Evolutionary conservation across 2,329 filamentous ascomycete genomes (phyloP), one percentile per base, ranked within the genome.

Genomic region (Aspergillus hiratsukae): DNA sequence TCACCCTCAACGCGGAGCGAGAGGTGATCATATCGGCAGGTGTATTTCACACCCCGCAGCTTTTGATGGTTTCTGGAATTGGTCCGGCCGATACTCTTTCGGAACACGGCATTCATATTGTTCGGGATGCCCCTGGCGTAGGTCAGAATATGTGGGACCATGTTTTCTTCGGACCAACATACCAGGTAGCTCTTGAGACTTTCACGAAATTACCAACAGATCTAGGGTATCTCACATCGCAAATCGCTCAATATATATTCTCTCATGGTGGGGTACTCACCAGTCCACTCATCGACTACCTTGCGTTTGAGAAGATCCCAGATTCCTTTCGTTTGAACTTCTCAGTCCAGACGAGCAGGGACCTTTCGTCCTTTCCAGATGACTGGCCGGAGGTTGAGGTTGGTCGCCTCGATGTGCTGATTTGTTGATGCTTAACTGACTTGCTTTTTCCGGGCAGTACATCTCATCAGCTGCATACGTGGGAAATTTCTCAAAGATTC

Each of bases 21-120:
- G 83, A 85, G 61, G 72, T 77, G 2, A 76, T 78, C 43, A 55
- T 85, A 2, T 75, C 80, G 0, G 80, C 77, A 1, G 83, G 83
- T 6, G 72, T 76, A 2, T 81, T 80, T 64, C 81, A 83, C 62
- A 78, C 80, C 0, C 82, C 82, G 0, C 80, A 84, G 58, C 67
- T 83, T 6, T 72, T 83, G 6, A 80, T 81, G 71, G 73, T 81
- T 3, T 81, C 78, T 45, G 81, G 81, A 1, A 67, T 78, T 55
- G 81, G 81, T 0, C 79, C 79, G 1, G 53, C 53, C 0, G 55
- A 58, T 17, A 57, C 55, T 4, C 62, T 72, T 4, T 37, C 58
- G 19, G 56, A 66, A 14, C 60, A 67, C 31, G 58, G 53, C 2
- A 72, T 73, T 48, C 53, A 65, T 5, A 56, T 67, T 0, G 52